Base-by-base conservation (phyloP, 805 yeast genomes). In the Starmerella powellii region DNA sequence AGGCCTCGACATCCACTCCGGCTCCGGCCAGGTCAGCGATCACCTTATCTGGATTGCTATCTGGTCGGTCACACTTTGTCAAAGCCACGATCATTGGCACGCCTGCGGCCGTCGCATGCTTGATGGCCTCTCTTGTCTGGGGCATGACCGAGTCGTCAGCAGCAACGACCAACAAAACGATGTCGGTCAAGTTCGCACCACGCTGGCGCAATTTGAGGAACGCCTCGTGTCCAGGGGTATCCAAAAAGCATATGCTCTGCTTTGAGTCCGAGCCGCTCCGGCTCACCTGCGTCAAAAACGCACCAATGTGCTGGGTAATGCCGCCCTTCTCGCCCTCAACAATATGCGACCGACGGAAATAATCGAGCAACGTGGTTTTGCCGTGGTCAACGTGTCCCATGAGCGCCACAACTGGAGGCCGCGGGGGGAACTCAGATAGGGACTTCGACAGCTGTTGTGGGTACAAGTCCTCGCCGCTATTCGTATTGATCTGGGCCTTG, bases 341-440 rank as follows among this genome's bases (percentile, higher is more conserved):
- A 6, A 91, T 75, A 0, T 87, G 74, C 0, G 95, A 80, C 51
- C 83, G 85, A 34, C 97, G 70, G 54, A 91, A 65, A 55, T 76
- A 74, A 60, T 91, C 98, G 42, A 91, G 69, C 46, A 91, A 78
- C 0, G 98, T 88, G 2, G 98, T 91, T 59, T 91, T 91, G 2
- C 98, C 98, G 57, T 91, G 98, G 61, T 91, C 98, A 24, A 91
- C 98, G 60, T 91, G 98, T 2, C 98, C 98, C 97, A 91, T 91
- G 40, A 91, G 83, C 0, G 98, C 87, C 4, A 91, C 96, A 19
- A 91, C 80, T 0, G 98, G 98, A 0, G 98, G 86, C 50, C 97
- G 67, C 6, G 77, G 68, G 34, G 73, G 74, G 48, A 80, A 58
- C 18, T 62, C 55, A 6, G 63, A 62, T n/a, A 59, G 56, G 23